Percentiles rank a stretch among this genome's conserved stretches.
Evolutionary conservation across 1,284 basidiomycete species (phyloP).

Genomic region (Trichosporon sp.): DNA sequence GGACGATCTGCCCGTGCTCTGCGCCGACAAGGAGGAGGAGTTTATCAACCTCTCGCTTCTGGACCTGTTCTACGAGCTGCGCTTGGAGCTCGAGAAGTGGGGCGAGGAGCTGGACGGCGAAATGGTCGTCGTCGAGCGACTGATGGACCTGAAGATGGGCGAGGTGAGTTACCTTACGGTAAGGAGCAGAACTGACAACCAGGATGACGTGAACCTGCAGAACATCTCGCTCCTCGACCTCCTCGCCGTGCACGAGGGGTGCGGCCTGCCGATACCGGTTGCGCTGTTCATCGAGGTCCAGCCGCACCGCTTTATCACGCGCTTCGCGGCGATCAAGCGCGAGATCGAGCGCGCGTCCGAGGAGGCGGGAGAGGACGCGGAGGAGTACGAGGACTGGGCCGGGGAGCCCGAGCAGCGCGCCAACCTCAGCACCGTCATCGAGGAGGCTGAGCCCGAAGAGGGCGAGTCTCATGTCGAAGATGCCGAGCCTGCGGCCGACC

Average conservation of each 20-base stretch:
- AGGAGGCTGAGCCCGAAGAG: background rate
- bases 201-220: conserved; percentile 50
- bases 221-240: conserved; percentile 49
- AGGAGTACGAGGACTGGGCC: conserved; percentile 15
- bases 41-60: conserved; percentile 41
- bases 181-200: conserved; percentile 17
- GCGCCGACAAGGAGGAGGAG: conserved; percentile 32
- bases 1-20: conserved; percentile 4
- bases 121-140: conserved; percentile 46
- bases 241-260: conserved; percentile 45
- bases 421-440: background rate
- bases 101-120: conserved; percentile 34
- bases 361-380: background rate
- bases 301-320: conserved; percentile 46
- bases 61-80: conserved; percentile 39
- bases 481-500: background rate
- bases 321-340: conserved; percentile 49
- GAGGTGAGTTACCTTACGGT: conserved; percentile 61
- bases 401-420: conserved; percentile 21
- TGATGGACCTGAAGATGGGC: conserved; percentile 66
- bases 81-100: conserved; percentile 37
- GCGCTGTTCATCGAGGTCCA: conserved; percentile 45
- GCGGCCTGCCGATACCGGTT: conserved; percentile 48
- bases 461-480: background rate
- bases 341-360: conserved; percentile 33